These are phyloP conservation scores for Cucurbita pepo DNA, from an alignment of 306 rosid species.

Conservation along the genomic window DNA sequence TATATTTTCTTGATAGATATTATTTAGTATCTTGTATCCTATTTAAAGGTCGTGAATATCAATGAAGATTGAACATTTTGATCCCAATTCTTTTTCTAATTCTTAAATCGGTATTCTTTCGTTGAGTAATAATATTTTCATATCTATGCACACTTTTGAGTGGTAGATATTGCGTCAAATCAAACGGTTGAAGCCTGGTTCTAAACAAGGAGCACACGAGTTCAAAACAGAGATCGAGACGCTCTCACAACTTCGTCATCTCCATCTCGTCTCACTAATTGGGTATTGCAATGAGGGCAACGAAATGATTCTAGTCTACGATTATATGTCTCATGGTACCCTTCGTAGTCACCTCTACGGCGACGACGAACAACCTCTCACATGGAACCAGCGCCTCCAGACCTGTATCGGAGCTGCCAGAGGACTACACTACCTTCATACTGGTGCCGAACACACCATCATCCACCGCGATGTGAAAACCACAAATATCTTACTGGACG, in stretches of 20 bases:
- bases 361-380: not conserved
- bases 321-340: conserved; percentile 3
- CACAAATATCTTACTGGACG: conserved; percentile 22
- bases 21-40: too few relatives aligned
- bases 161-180: too few relatives aligned
- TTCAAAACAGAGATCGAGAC: conserved; percentile 15
- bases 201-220: conserved; percentile 21
- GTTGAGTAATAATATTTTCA: too few relatives aligned
- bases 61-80: too few relatives aligned
- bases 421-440: conserved; percentile 28
- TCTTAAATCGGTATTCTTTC: too few relatives aligned
- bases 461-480: conserved; percentile 43
- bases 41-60: too few relatives aligned
- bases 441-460: conserved; percentile 5
- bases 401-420: not conserved
- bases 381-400: not conserved
- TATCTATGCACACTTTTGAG: too few relatives aligned
- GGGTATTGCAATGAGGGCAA: not conserved
- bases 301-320: conserved; percentile 21
- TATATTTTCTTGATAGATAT: too few relatives aligned
- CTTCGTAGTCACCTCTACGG: conserved; percentile 7
- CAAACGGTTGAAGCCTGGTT: conserved; percentile 15
- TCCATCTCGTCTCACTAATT: not conserved
- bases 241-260: not conserved
- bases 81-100: too few relatives aligned